phyloP scores from a whole-genome alignment of 805 yeast genomes.

The Barnettozyma vustinii region DNA sequence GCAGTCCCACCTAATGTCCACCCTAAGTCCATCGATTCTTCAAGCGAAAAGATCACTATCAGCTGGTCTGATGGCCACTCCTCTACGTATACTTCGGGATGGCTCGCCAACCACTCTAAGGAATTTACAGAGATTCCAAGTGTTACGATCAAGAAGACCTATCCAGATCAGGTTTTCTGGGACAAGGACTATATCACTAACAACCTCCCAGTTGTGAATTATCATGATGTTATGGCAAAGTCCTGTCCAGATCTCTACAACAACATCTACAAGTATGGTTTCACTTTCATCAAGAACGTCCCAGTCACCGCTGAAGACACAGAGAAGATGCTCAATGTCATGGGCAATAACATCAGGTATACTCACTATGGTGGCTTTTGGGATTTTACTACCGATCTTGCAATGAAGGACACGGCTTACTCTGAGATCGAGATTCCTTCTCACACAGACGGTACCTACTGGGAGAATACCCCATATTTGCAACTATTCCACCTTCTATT shows the following conservation, averaged over 20 bases:
- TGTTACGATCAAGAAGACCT: constrained; percentile 33
- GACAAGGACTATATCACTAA: constrained; percentile 30
- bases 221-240: constrained; percentile 38
- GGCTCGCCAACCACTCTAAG: constrained; percentile 20
- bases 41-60: background rate
- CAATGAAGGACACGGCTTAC: constrained; percentile 67
- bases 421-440: constrained; percentile 58
- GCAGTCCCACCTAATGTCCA: constrained; percentile 29
- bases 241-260: constrained; percentile 14
- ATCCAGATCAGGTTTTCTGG: constrained; percentile 40
- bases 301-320: constrained; percentile 59
- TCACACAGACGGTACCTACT: constrained; percentile 73
- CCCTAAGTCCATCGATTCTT: constrained; percentile 6
- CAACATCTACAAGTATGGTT: constrained; percentile 39
- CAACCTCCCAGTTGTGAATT: constrained; percentile 33
- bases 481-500: constrained; percentile 60
- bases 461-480: constrained; percentile 68
- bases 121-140: constrained; percentile 30
- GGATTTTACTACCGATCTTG: constrained; percentile 68
- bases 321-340: constrained; percentile 47
- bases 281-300: constrained; percentile 54
- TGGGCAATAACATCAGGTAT: constrained; percentile 52
- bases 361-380: constrained; percentile 80
- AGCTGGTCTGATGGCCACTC: constrained; percentile 17
- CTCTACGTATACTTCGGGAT: constrained; percentile 14